Percentiles rank a stretch among this genome's conserved stretches.
phyloP scores from a whole-genome alignment of 2,329 filamentous ascomycete species.

The Sporothrix sp. region DNA sequence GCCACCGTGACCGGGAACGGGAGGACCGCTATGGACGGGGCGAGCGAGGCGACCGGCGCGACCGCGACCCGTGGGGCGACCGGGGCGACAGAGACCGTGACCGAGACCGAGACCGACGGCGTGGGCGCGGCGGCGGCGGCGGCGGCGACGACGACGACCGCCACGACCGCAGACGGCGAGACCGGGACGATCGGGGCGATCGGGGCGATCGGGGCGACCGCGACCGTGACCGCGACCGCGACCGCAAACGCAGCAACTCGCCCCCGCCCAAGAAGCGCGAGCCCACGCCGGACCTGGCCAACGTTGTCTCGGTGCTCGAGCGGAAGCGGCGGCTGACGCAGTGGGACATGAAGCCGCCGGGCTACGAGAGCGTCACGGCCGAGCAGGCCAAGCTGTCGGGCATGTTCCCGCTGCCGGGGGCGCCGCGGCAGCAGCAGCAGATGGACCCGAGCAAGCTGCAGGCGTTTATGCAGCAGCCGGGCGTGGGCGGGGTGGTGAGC shows the following conservation, averaged over 20 bases:
- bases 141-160: slow-evolving; percentile 60
- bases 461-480: slow-evolving; percentile 86
- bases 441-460: slow-evolving; percentile 93
- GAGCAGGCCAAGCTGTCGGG: slow-evolving; percentile 97
- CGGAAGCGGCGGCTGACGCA: slow-evolving; percentile 90
- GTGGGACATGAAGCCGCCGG: slow-evolving; percentile 98
- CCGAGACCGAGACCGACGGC: slow-evolving; percentile 56
- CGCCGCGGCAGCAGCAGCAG: slow-evolving; percentile 86
- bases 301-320: slow-evolving; percentile 70
- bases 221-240: slow-evolving; percentile 32
- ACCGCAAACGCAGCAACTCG: slow-evolving; percentile 63
- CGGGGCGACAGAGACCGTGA: slow-evolving; percentile 42
- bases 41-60: slow-evolving; percentile 35
- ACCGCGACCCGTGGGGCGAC: slow-evolving; percentile 34
- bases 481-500: slow-evolving; percentile 31
- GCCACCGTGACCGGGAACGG: slow-evolving; percentile 84
- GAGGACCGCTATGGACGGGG: slow-evolving; percentile 85
- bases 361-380: slow-evolving; percentile 95
- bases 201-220: slow-evolving; percentile 38
- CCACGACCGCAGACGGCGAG: slow-evolving; percentile 37
- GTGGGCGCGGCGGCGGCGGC: slow-evolving; percentile 47
- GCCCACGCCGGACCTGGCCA: slow-evolving; percentile 88
- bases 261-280: slow-evolving; percentile 85
- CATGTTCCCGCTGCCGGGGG: slow-evolving; percentile 97
- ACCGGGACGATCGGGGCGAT: slow-evolving; percentile 49